Percentiles rank a stretch among this genome's conserved stretches.
These are phyloP conservation scores for Russula foetens DNA, from an alignment of 768 basidiomycete species.

Conservation along the genomic window DNA sequence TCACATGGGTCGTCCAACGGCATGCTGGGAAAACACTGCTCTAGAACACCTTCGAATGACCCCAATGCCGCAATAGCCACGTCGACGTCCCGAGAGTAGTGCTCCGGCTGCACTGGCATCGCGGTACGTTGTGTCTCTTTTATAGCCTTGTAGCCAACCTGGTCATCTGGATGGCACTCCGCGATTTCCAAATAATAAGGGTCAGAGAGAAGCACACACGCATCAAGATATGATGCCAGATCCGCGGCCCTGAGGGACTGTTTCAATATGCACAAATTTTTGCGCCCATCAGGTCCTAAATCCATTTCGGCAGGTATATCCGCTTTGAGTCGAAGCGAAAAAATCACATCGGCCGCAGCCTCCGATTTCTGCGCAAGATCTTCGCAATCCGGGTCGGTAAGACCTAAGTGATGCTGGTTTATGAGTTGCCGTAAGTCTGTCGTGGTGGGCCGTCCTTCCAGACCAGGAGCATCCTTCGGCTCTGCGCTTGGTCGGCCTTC, in stretches of 20 bases:
- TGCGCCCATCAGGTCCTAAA: background rate
- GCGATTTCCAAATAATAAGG: conserved; percentile 5
- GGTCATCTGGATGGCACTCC: conserved; percentile 39
- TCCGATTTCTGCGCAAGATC: background rate
- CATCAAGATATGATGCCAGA: conserved; percentile 17
- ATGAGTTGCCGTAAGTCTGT: conserved; percentile 16
- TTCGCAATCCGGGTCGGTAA: background rate
- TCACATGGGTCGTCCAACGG: background rate
- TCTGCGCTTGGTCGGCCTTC: conserved; percentile 14
- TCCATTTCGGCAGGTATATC: background rate
- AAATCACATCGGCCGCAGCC: background rate
- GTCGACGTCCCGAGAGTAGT: conserved; percentile 14
- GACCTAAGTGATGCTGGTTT: conserved; percentile 18
- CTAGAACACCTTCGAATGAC: conserved; percentile 1
- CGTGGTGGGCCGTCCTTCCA: background rate
- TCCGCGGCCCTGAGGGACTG: conserved; percentile 13
- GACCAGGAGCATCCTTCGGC: background rate
- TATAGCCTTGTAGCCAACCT: conserved; percentile 37
- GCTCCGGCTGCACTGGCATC: conserved; percentile 13
- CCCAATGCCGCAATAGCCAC: conserved; percentile 1
- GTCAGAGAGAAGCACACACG: conserved; percentile 3
- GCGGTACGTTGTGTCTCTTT: background rate
- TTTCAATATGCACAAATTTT: conserved; percentile 1
- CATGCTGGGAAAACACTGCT: background rate
- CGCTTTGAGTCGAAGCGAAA: conserved; percentile 10